Base-by-base conservation (phyloP, 2,329 filamentous ascomycete genomes). In the Claviceps sp. region DNA sequence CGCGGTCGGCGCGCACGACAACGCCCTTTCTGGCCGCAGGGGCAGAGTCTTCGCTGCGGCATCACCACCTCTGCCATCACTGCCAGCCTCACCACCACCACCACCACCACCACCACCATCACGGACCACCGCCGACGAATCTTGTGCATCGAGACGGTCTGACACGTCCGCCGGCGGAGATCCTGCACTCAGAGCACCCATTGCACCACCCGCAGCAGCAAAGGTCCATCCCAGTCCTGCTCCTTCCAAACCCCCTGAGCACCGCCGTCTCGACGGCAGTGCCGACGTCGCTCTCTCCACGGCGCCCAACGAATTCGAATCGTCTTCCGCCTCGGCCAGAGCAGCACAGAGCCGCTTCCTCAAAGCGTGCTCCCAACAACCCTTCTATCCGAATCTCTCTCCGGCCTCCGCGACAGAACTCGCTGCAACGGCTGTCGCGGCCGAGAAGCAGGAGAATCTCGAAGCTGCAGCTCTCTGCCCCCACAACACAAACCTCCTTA, bases 251-350 rank as follows among this genome's bases (percentile, higher is more conserved):
- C 5, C 54, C 56, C 55, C 54, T 55, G 58, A 61, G 62, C 68
- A 70, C 69, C 67, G 70, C 72, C 71, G 68, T 73, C 61, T 61
- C 65, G 63, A 65, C 72, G 70, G 71, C 66, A 66, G 70, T 69
- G 69, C 65, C 63, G 59, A 59, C 61, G 58, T 57, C 59, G 57
- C 67, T 62, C 62, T 67, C 67, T 69, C 71, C 66, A 76, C 73
- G 73, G 72, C 72, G 74, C 68, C 73, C 58, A 65, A 70, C 68
- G 64, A 68, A 62, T 63, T 64, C 62, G 57, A 58, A 56, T 51
- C 57, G 53, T 48, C 55, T 50, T 55, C 58, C 55, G 54, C 58
- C 50, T 52, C 58, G 45, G 62, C 62, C 57, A 57, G 56, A 47
- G 56, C 2, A 30, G 26, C 60, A 48, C 58, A 58, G 51, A 63